A percentile compares a stretch with the other conserved stretches of the same genome.
phyloP scores from a whole-genome alignment of 352 stramenopile genomes.

The Pythium brachiatum region DNA sequence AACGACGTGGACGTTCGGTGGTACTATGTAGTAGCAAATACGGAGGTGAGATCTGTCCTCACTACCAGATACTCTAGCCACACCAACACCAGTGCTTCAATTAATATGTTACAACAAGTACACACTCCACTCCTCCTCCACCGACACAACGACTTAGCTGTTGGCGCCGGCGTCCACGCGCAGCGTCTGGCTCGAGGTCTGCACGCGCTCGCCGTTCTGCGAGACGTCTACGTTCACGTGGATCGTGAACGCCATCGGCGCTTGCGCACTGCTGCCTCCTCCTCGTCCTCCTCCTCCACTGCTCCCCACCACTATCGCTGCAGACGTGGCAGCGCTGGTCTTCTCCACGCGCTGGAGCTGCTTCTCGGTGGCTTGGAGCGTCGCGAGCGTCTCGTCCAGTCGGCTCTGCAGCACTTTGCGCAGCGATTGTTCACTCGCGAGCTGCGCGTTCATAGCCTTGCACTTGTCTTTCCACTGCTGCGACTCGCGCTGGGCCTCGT shows the following conservation, averaged over 20 bases:
- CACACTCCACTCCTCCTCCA: no score
- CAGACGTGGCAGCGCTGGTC: background rate
- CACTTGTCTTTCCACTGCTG: conserved; percentile 7
- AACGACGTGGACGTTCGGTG: no score
- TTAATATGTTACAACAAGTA: no score
- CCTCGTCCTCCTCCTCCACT: conserved; percentile 7
- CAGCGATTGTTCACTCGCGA: conserved; percentile 4
- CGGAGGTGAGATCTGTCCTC: no score
- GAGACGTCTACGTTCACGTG: conserved; percentile 14
- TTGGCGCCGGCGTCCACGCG: background rate
- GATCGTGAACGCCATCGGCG: conserved; percentile 10
- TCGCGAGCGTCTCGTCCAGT: conserved; percentile 7
- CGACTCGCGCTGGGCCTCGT: background rate
- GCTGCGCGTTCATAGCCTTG: conserved; percentile 9
- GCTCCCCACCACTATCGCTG: background rate
- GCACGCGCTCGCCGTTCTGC: conserved; percentile 13
- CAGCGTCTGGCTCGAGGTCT: conserved; percentile 7
- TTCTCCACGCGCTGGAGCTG: conserved; percentile 2
- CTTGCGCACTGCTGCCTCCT: no score
- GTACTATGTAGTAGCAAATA: no score
- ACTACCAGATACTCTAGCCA: no score
- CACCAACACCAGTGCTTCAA: no score
- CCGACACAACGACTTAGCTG: no score
- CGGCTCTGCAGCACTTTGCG: conserved; percentile 8
- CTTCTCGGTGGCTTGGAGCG: conserved; percentile 5